These are phyloP conservation scores for Trichoderma aggressivum DNA, from an alignment of 2,329 filamentous ascomycete species.

Conservation along the genomic window DNA sequence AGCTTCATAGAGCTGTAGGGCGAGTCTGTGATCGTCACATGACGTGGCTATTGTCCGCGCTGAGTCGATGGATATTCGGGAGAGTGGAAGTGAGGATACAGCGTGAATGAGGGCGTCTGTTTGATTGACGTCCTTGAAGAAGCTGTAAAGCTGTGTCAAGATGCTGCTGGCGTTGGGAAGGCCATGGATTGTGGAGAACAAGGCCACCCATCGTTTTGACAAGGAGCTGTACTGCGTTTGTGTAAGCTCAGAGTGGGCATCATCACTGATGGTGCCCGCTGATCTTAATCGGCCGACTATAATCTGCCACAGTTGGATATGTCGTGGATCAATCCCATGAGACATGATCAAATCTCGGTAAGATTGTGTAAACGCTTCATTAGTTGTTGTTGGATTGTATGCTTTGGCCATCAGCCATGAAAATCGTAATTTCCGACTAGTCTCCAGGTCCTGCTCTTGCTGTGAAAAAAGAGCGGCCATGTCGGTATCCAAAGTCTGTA, in stretches of 20 bases:
- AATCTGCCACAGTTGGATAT: conserved; percentile 26
- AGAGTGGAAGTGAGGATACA: conserved; percentile 15
- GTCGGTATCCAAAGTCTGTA: conserved; percentile 13
- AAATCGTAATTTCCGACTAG: conserved; percentile 19
- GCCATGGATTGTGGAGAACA: conserved; percentile 19
- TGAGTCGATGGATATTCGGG: conserved; percentile 11
- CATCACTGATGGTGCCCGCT: conserved; percentile 5
- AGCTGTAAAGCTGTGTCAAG: conserved; percentile 20
- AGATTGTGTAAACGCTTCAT: conserved; percentile 18
- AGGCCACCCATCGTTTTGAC: conserved; percentile 22
- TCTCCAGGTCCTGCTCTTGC: conserved; percentile 15
- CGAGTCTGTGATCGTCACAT: conserved; percentile 27
- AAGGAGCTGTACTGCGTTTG: conserved; percentile 16
- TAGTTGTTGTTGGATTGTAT: conserved; percentile 18
- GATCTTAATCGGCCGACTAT: conserved; percentile 20
- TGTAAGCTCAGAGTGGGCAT: conserved; percentile 13
- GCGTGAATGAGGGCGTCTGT: conserved; percentile 16
- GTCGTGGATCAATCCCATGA: conserved; percentile 1
- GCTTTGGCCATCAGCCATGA: conserved; percentile 26
- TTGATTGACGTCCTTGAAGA: conserved; percentile 20
- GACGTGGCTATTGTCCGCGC: conserved; percentile 21
- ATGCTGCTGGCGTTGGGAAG: neutral
- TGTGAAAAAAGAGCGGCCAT: conserved; percentile 20
- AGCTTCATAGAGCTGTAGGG: conserved; percentile 26
- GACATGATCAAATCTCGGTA: conserved; percentile 7